These are phyloP conservation scores for Alternaria rosae DNA, from an alignment of 2,329 filamentous ascomycete genomes.

Conservation along the genomic window DNA sequence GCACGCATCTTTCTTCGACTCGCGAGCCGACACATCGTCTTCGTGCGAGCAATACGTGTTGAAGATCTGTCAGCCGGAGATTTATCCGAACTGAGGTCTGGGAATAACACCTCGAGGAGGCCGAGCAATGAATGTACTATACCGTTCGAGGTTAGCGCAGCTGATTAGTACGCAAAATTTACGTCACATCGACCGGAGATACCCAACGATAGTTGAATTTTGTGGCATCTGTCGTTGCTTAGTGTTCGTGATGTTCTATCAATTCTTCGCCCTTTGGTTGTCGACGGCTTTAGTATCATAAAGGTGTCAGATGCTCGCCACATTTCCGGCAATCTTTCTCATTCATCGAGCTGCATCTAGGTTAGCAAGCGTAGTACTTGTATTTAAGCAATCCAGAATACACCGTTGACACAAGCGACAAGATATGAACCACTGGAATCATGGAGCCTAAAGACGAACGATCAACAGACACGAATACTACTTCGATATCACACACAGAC, in stretches of 20 bases:
- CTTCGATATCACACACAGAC: not conserved
- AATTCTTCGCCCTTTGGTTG: not conserved
- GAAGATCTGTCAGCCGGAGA: not conserved
- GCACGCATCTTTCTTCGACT: not conserved
- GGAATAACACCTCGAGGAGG: constrained; percentile 1
- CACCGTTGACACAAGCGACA: not conserved
- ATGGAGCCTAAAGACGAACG: constrained; percentile 2
- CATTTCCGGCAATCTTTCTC: not conserved
- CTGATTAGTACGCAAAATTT: not conserved
- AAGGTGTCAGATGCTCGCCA: not conserved
- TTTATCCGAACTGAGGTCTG: constrained; percentile 1
- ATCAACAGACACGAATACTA: not conserved
- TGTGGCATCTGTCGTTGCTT: not conserved
- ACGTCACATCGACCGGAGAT: constrained; percentile 12
- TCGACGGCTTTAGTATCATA: not conserved
- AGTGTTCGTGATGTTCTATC: not conserved
- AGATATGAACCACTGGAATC: not conserved
- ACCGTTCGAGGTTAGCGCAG: not conserved
- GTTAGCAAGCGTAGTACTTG: not conserved
- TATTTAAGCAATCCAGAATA: not conserved
- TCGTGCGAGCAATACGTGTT: not conserved
- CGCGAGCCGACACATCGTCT: not conserved
- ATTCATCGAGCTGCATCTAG: not conserved
- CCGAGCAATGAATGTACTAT: not conserved
- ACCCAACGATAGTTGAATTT: not conserved